Percentiles rank a stretch among this genome's conserved stretches.
phyloP scores from a whole-genome alignment of 768 basidiomycete genomes.

The Glaciozyma martinii region DNA sequence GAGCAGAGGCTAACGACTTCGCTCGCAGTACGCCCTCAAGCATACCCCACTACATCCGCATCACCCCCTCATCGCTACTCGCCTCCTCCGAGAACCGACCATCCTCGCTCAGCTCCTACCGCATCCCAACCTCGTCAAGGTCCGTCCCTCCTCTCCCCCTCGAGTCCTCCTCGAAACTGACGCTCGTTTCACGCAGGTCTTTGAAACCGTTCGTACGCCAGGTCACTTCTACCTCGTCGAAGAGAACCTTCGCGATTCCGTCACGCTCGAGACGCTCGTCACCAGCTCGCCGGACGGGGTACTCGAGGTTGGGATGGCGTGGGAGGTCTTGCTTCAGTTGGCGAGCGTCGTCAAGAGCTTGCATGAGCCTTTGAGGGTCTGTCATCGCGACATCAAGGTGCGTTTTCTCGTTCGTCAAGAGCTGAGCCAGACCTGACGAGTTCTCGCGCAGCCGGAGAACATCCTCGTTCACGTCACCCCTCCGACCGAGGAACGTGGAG shows the following conservation, averaged over 20 bases:
- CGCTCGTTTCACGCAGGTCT: constrained; percentile 32
- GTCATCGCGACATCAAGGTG: constrained; percentile 37
- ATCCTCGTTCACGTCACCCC: constrained; percentile 31
- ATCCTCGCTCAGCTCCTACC: constrained; percentile 43
- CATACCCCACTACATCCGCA: constrained; percentile 44
- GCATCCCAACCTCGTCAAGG: constrained; percentile 42
- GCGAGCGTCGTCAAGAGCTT: constrained; percentile 40
- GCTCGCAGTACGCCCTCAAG: constrained; percentile 43
- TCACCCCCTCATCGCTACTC: constrained; percentile 44
- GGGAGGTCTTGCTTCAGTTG: constrained; percentile 42
- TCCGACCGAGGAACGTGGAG: not conserved
- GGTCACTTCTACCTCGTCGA: constrained; percentile 44
- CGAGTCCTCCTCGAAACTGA: not conserved
- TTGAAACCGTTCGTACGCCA: constrained; percentile 41
- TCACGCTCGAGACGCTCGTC: constrained; percentile 40
- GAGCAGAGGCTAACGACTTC: not conserved
- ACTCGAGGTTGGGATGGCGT: constrained; percentile 7
- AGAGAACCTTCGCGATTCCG: constrained; percentile 35
- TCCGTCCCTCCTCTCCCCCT: not conserved
- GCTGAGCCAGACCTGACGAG: not conserved
- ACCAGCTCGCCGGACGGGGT: constrained; percentile 18
- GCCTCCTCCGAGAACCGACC: constrained; percentile 43
- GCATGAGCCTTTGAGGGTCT: constrained; percentile 36
- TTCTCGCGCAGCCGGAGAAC: constrained; percentile 30
- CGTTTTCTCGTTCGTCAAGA: not conserved